Base-by-base conservation (phyloP, 2,329 filamentous ascomycete genomes). In the Coniochaeta pulveracea region DNA sequence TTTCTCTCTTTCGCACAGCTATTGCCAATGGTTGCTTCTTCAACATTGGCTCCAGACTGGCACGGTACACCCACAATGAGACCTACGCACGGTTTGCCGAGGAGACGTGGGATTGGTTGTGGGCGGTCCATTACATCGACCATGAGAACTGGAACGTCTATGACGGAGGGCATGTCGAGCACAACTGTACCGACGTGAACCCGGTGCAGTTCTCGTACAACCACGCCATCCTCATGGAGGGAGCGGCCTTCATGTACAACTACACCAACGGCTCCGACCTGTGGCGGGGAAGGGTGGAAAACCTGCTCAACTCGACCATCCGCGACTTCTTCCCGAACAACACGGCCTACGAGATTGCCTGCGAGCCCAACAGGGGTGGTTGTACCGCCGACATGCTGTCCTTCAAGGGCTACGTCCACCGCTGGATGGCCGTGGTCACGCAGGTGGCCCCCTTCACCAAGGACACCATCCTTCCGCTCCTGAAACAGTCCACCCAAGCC, bases 351-450 rank as follows among this genome's bases (percentile, higher is more conserved):
- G 83, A 88, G 51, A 56, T 70, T 6, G 64, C 75, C 8, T 88
- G 83, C 57, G 80, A 85, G 44, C 45, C 48, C 21, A 47, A 53
- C 18, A 58, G 63, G 5, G 53, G 47, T 10, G 66, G 58, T 14
- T 88, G 83, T 59, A 76, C 78, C 36, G 66, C 69, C 26, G 83
- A 88, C 45, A 80, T 85, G 61, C 59, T 72, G 38, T 73, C 76
- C 2, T 85, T 81, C 66, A 83, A 83, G 52, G 80, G 77, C 17
- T 75, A 78, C 36, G 60, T 82, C 10, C 64, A 73, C 39, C 68
- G 74, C 25, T 81, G 76, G 73, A 61, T 84, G 40, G 64, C 70
- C 7, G 63, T 69, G 15, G 65, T 69, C 1, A 66, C 71, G 1
- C 64, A 76, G 42, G 37, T 84, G 27, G 76, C 72, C 1, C 77